phyloP scores from a whole-genome alignment of 2,329 filamentous ascomycete species.

The Alternaria gansuensis region DNA sequence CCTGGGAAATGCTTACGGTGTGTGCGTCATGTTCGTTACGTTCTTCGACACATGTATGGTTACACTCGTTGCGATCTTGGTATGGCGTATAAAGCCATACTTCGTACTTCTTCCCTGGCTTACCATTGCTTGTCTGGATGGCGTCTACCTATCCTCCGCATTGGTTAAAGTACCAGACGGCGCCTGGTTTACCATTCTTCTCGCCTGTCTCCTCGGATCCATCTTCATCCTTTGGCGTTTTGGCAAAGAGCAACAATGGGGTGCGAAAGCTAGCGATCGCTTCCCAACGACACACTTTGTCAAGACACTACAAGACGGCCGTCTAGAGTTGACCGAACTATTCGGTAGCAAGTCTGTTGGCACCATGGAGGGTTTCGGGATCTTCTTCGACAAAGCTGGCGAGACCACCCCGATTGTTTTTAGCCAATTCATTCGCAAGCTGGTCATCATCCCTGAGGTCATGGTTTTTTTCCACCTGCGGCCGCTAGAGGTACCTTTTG shows the following conservation, averaged over 20 bases:
- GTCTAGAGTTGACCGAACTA: slow-evolving; percentile 50
- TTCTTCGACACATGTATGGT: slow-evolving; percentile 82
- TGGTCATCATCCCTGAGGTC: slow-evolving; percentile 71
- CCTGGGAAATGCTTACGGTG: slow-evolving; percentile 78
- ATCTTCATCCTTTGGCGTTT: slow-evolving; percentile 80
- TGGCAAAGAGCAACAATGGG: slow-evolving; percentile 81
- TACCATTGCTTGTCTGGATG: slow-evolving; percentile 72
- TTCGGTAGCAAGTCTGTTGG: slow-evolving; percentile 49
- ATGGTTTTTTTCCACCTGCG: slow-evolving; percentile 79
- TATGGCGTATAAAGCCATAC: slow-evolving; percentile 71
- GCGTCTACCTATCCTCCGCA: slow-evolving; percentile 73
- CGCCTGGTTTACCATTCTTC: slow-evolving; percentile 78
- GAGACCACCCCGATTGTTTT: slow-evolving; percentile 72
- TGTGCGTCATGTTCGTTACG: slow-evolving; percentile 81
- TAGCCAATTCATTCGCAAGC: slow-evolving; percentile 76
- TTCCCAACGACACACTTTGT: slow-evolving; percentile 59
- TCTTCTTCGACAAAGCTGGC: slow-evolving; percentile 82
- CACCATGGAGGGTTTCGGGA: slow-evolving; percentile 66
- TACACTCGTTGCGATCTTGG: slow-evolving; percentile 73
- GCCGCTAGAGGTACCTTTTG: slow-evolving; percentile 65
- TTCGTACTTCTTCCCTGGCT: slow-evolving; percentile 71
- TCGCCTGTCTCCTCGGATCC: slow-evolving; percentile 68
- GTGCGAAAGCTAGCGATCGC: slow-evolving; percentile 69
- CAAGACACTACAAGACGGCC: slow-evolving; percentile 44
- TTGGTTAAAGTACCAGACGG: slow-evolving; percentile 77